Evolutionary conservation across 495 filamentous ascomycete genomes (phyloP).

Genomic region (Aspergillus bridgeri): DNA sequence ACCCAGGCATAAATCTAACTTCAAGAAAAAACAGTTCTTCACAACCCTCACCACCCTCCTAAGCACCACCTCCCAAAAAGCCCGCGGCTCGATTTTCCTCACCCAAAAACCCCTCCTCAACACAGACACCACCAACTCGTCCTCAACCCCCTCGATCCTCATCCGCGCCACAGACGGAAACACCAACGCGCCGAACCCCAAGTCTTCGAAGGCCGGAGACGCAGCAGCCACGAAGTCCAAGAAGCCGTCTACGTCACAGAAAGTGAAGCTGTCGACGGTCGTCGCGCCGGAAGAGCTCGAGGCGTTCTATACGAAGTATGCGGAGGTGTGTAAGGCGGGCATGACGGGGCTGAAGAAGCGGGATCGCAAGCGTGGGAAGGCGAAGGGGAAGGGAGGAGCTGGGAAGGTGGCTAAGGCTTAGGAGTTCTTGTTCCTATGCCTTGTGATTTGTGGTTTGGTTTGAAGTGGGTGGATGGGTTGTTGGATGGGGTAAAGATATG

Average conservation of each 20-base stretch:
- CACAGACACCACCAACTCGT: constrained; percentile 25
- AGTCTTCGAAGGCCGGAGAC: constrained; percentile 2
- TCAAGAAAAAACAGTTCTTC: constrained; percentile 68
- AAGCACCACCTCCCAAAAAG: constrained; percentile 58
- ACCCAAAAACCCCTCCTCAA: constrained; percentile 66
- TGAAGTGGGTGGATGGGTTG: too few relatives aligned
- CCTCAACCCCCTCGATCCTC: constrained; percentile 63
- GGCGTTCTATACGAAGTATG: constrained; percentile 77
- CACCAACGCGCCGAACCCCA: constrained; percentile 41
- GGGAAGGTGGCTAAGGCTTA: constrained; percentile 52
- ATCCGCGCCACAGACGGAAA: constrained; percentile 79
- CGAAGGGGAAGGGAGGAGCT: constrained; percentile 60
- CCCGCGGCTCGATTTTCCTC: constrained; percentile 75
- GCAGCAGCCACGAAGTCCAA: too few relatives aligned
- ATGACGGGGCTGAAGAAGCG: constrained; percentile 91
- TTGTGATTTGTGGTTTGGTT: too few relatives aligned
- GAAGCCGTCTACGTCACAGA: constrained; percentile 32
- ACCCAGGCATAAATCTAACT: constrained; percentile 13
- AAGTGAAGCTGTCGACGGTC: constrained; percentile 80
- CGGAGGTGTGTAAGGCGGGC: constrained; percentile 85
- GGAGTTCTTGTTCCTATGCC: constrained; percentile 17
- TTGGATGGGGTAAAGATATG: not conserved
- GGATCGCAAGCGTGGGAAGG: constrained; percentile 79
- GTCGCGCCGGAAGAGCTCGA: constrained; percentile 74
- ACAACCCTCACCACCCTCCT: constrained; percentile 71